Base-by-base conservation (phyloP, 2,329 filamentous ascomycete species). In the Fusarium abutilonis region DNA sequence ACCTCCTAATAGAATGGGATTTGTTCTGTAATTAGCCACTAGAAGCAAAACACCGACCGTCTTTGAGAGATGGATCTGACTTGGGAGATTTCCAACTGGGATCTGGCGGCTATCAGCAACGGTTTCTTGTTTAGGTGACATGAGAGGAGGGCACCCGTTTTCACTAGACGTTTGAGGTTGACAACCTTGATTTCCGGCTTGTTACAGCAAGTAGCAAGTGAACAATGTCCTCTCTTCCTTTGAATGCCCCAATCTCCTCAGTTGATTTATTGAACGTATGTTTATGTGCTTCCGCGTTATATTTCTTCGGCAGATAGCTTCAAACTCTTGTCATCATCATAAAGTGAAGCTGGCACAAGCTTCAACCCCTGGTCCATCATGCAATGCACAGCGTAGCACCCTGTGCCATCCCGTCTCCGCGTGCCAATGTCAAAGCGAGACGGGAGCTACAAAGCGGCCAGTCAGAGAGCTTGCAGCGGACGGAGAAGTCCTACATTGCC, bases 141-240 rank as follows among this genome's bases (percentile, higher is more conserved):
- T 46, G 47, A 56, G 46, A 46, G 48, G 44, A 49, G 48, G 50
- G 23, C 32, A 28, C 26, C 45, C 49, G 56, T 60, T 62, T 49
- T 56, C 57, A 46, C 44, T 58, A 56, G 59, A 50, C 34, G 67
- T 67, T 69, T 70, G 64, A 67, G 50, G 44, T 69, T 70, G 51
- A 68, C 45, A 38, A 56, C 41, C 52, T 35, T 62, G 52, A 45
- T 43, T 23, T 54, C 54, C 47, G 44, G 40, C 19, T 35, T 23
- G 50, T 50, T 26, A 35, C 41, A 39, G 29, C 32, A 13, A 9
- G 15, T 54, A 42, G 23, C 29, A 49, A 14, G 23, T 8, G 23
- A 26, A 23, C 15, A 59, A 51, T 63, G 44, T 14, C 35, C 13
- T 47, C 15, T 11, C 17, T 23, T 44, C 23, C 43, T 44, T 41